phyloP scores from a whole-genome alignment of 2,329 filamentous ascomycete species.

The Periconia sp. region DNA sequence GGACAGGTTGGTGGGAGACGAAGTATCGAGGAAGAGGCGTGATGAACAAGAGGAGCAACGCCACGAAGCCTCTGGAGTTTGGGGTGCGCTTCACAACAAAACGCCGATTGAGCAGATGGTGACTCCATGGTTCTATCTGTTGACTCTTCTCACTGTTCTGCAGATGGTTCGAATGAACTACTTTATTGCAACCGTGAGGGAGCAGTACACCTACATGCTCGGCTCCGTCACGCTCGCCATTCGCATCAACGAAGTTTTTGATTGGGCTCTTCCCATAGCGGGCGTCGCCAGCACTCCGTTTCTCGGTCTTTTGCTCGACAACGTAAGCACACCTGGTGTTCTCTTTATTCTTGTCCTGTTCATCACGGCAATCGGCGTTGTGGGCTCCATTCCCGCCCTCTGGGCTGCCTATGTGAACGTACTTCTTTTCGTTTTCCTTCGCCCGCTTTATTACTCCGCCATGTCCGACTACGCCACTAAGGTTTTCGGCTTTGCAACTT shows the following conservation, averaged over 20 bases:
- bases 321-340: conserved; percentile 69
- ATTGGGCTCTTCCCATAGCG: conserved; percentile 77
- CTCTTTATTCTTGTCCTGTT: conserved; percentile 68
- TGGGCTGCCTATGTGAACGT: conserved; percentile 77
- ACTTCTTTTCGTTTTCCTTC: conserved; percentile 76
- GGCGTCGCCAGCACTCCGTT: conserved; percentile 81
- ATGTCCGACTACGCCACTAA: conserved; percentile 88
- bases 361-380: conserved; percentile 71
- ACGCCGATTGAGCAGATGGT: conserved; percentile 71
- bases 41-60: conserved; percentile 65
- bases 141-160: conserved; percentile 73
- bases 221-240: conserved; percentile 61
- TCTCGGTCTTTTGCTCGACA: conserved; percentile 77
- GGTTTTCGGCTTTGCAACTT: conserved; percentile 87
- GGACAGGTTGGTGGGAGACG: conserved; percentile 69
- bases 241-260: conserved; percentile 78
- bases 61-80: conserved; percentile 72
- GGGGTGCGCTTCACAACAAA: conserved; percentile 78
- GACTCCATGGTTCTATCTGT: conserved; percentile 81
- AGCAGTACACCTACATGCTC: conserved; percentile 78
- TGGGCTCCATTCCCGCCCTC: conserved; percentile 70
- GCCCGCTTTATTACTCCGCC: conserved; percentile 87
- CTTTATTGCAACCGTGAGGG: conserved; percentile 82
- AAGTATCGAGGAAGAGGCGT: conserved; percentile 62
- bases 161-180: conserved; percentile 74